Evolutionary conservation across 225 moss, liverwort and hornwort species (phyloP), one percentile per base, ranked within the genome.

Genomic region (Polytrichum commune): DNA sequence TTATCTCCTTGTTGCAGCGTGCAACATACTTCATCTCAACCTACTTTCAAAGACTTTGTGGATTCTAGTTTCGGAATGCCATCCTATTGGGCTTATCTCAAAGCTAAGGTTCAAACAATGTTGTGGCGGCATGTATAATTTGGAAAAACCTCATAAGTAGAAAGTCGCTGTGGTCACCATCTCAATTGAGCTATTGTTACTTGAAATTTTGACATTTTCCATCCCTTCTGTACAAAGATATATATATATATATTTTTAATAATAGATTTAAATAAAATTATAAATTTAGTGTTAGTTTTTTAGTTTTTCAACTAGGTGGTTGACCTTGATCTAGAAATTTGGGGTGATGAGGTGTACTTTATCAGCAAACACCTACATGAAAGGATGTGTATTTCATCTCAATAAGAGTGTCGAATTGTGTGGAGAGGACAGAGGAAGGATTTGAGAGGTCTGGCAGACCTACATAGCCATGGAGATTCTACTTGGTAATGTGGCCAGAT

Each of bases 111-210:
- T 76, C 79, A 66, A 81, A 77, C 72, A 91, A 95, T 64, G 72
- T 77, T 62, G 66, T 75, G 58, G 90, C 95, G 74, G 98, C 95
- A 33, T 95, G 98, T 83, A 93, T 91, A 61, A 91, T 98, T 73
- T 98, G 93, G 98, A 93, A 98, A 69, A 89, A 84, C 57, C 69
- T 98, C 68, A 83, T 95, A 28, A 93, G 91, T 81, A 80, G 89
- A 82, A 73, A 78, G 79, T 81, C 5, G 20, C 19, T 8, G 7
- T 26, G 6, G 10, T 23, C 60, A 60, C 32, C 1, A 13, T 46
- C 46, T 46, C 13, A 46, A 46, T 16, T 13, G 46, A 46, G 46
- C 13, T 46, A 13, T 46, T 46, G 46, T 16, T 46, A 16, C 46
- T 46, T 46, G 16, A 16, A 55, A 0, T 0, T 26, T 26, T 1